phyloP scores from a whole-genome alignment of 805 yeast species.

The Metschnikowia shivogae region DNA sequence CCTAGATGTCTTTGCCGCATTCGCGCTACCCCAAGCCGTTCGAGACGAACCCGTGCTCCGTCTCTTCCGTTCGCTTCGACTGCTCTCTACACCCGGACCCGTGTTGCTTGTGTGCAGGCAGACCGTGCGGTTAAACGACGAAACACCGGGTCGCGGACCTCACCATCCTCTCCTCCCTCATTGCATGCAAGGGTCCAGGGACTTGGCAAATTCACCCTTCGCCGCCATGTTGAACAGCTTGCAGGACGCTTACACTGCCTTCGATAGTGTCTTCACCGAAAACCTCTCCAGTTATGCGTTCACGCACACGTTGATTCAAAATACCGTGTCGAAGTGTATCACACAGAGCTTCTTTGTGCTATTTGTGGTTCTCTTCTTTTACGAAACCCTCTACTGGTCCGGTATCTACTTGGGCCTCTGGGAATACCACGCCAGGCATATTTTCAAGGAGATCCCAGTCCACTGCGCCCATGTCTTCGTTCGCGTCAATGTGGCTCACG shows the following conservation, averaged over 20 bases:
- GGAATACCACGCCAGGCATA: conserved; percentile 54
- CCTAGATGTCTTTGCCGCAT: no score
- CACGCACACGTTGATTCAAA: conserved; percentile 15
- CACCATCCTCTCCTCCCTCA: no score
- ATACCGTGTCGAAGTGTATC: conserved; percentile 14
- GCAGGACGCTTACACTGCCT: not conserved
- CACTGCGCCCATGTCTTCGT: conserved; percentile 75
- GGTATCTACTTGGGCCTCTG: conserved; percentile 42
- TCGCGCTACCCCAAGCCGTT: no score
- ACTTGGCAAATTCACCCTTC: not conserved
- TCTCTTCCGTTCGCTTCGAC: no score
- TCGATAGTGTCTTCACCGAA: conserved; percentile 12
- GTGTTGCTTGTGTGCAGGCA: no score
- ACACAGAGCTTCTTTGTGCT: conserved; percentile 14
- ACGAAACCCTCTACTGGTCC: conserved; percentile 40
- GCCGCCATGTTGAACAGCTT: not conserved
- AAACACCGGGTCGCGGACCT: no score
- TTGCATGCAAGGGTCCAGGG: no score
- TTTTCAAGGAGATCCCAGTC: conserved; percentile 67
- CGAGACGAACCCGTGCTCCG: no score
- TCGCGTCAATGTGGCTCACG: conserved; percentile 39
- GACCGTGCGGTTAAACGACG: no score
- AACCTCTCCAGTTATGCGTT: conserved; percentile 9
- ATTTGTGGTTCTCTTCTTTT: conserved; percentile 22
- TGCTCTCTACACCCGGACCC: no score